Evolutionary conservation across 2,329 filamentous ascomycete species (phyloP), one percentile per base, ranked within the genome.

Genomic region (Fusarium euwallaceae): DNA sequence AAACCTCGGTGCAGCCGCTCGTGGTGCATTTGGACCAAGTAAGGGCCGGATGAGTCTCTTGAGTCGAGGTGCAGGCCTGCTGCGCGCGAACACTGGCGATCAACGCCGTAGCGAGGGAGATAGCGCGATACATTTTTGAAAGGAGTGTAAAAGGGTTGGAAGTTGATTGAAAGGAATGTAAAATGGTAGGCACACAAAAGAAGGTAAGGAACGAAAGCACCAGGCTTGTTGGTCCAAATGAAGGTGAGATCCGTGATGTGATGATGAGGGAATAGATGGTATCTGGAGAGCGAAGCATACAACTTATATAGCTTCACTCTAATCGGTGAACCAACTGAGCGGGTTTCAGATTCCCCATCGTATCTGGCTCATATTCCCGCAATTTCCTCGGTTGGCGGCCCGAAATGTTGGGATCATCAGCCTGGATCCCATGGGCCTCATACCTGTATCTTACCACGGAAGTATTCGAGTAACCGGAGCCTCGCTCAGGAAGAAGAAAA

Each of bases 21-120:
- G 80, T 74, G 36, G 87, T 85, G 81, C 89, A 91, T 76, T 85
- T 84, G 66, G 86, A 83, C 86, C 88, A 89, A 65, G 81, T 84
- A 72, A 91, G 81, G 22, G 84, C 63, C 12, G 89, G 89, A 77
- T 91, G 89, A 20, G 78, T 83, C 78, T 90, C 88, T 16, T 84
- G 69, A 45, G 81, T 83, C 70, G 82, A 76, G 20, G 83, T 83
- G 80, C 88, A 89, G 67, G 83, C 86, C 78, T 87, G 83, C 80
- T 91, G 89, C 70, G 86, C 87, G 34, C 64, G 69, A 41, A 62
- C 71, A 22, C 69, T 61, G 66, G 77, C 78, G 72, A 79, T 73
- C 68, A 80, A 73, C 66, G 76, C 76, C 69, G 73, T 65, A 29
- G 70, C 68, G 61, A 79, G 62, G 27, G 75, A 76, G 51, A 80